Base-by-base conservation (phyloP, 2,329 filamentous ascomycete genomes). In the Exophiala lecanii-corni region DNA sequence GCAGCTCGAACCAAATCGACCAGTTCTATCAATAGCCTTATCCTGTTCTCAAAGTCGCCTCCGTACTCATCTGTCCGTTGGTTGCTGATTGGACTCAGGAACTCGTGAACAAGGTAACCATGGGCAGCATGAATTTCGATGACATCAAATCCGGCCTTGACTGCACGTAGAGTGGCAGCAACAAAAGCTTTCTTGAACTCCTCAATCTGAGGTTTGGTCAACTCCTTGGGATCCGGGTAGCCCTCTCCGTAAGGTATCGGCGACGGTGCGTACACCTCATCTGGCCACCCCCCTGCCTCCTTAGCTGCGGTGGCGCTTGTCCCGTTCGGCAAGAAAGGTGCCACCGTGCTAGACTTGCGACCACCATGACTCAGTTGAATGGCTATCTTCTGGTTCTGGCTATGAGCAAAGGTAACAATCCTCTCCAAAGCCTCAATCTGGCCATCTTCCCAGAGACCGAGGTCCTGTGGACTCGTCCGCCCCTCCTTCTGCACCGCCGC, bases 311-410 rank as follows among this genome's bases (percentile, higher is more conserved):
- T 36, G 23, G 43, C 35, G 16, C 41, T 36, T 12, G 19, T 16
- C 19, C 19, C 30, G 16, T 36, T 61, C 5, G 57, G 57, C 5
- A 67, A 41, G 63, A 64, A 69, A 0, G 76, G 77, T 0, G 77
- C 74, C 2, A 78, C 70, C 4, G 74, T 78, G 49, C 66, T 71
- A 3, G 76, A 76, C 55, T 81, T 81, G 21, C 76, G 64, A 7
- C 89, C 89, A 0, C 86, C 87, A 58, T 94, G 89, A 1, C 70
- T 85, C 4, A 94, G 72, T 68, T 95, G 89, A 49, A 94, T 81
- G 40, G 77, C 86, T 39, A 86, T 79, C 53, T 84, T 79, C 59
- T 87, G 81, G 59, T 74, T 75, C 64, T 94, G 89, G 21, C 76
- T 79, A 68, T 94, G 87, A 2, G 83, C 78, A 50, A 88, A 92